Percentiles rank a stretch among this genome's conserved stretches.
phyloP scores from a whole-genome alignment of 352 stramenopile genomes.

The Hyaloperonospora arabidopsidis region DNA sequence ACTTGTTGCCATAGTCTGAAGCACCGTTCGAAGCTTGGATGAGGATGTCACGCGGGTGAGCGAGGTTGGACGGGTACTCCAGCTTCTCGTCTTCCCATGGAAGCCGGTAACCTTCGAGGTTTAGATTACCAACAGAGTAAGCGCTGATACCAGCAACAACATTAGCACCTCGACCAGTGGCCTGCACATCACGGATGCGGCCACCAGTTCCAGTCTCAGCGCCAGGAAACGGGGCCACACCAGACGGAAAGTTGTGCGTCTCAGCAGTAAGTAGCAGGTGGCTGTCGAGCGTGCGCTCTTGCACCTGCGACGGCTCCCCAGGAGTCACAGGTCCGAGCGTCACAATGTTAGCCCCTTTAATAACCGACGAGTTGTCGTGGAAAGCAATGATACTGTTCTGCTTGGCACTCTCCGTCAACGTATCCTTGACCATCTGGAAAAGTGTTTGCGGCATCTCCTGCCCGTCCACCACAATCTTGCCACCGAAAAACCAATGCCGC shows the following conservation, averaged over 20 bases:
- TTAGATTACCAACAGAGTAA: slow-evolving; percentile 91
- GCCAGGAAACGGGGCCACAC: slow-evolving; percentile 92
- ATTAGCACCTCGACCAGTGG: slow-evolving; percentile 94
- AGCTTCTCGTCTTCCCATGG: slow-evolving; percentile 94
- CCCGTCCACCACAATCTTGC: slow-evolving; percentile 98
- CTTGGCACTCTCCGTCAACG: slow-evolving; percentile 83
- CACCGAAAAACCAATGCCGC: slow-evolving; percentile 99
- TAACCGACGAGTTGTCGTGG: slow-evolving; percentile 98
- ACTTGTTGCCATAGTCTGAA: slow-evolving; percentile 99
- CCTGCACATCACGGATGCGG: slow-evolving; percentile 97
- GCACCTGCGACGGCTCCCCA: slow-evolving; percentile 57
- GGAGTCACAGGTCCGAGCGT: slow-evolving; percentile 68
- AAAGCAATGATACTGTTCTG: slow-evolving; percentile 98
- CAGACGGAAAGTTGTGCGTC: slow-evolving; percentile 99
- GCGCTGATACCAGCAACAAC: slow-evolving; percentile 89
- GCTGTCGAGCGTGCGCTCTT: slow-evolving; percentile 69
- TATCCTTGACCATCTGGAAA: slow-evolving; percentile 99
- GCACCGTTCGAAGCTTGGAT: slow-evolving; percentile 96
- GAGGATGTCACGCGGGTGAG: slow-evolving; percentile 91
- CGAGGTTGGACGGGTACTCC: slow-evolving; percentile 87
- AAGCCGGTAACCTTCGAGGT: slow-evolving; percentile 93
- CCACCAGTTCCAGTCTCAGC: slow-evolving; percentile 97
- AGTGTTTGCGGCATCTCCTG: slow-evolving; percentile 94
- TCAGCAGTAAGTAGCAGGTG: slow-evolving; percentile 97
- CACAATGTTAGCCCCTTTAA: slow-evolving; percentile 88